Conservation (phyloP, 2,329 filamentous ascomycete genomes). For the Ascochyta lentis region DNA sequence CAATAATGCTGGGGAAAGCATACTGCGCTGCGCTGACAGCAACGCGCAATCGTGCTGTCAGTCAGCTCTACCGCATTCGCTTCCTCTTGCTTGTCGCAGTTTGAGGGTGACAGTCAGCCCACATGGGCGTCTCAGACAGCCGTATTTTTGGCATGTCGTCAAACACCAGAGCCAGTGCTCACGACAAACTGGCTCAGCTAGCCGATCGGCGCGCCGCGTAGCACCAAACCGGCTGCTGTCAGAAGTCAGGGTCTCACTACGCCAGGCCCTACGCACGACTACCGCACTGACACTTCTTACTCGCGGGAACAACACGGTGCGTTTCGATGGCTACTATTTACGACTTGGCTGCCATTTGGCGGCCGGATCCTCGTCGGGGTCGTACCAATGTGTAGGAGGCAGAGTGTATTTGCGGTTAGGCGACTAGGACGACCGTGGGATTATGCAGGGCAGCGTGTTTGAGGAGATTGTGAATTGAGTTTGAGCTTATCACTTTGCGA, state of each 20-base stretch:
- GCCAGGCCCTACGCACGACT: neutral
- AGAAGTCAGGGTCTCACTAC: conserved; percentile 9
- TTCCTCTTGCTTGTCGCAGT: conserved; percentile 9
- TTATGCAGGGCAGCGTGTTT: conserved; percentile 14
- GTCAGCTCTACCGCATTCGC: conserved; percentile 7
- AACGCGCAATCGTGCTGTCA: conserved; percentile 8
- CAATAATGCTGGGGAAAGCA: neutral
- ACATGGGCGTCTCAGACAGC: conserved; percentile 8
- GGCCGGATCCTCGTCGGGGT: conserved; percentile 9
- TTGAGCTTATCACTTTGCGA: conserved; percentile 2
- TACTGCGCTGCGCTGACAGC: neutral
- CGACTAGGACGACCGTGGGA: conserved; percentile 8
- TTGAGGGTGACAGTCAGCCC: conserved; percentile 5
- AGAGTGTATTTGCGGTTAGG: conserved; percentile 10
- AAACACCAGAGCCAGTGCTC: conserved; percentile 11
- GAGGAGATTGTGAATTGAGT: conserved; percentile 2
- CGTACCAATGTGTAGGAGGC: conserved; percentile 11
- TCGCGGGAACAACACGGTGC: conserved; percentile 12
- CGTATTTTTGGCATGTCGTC: conserved; percentile 13
- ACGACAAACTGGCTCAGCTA: conserved; percentile 3
- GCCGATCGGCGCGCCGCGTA: conserved; percentile 6
- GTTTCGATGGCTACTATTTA: conserved; percentile 29
- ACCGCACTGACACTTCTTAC: conserved; percentile 15
- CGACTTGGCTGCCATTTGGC: conserved; percentile 8
- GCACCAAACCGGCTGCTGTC: conserved; percentile 9